These are phyloP conservation scores for Helotiales sp. DNA, from an alignment of 2,329 filamentous ascomycete species.

Conservation along the genomic window DNA sequence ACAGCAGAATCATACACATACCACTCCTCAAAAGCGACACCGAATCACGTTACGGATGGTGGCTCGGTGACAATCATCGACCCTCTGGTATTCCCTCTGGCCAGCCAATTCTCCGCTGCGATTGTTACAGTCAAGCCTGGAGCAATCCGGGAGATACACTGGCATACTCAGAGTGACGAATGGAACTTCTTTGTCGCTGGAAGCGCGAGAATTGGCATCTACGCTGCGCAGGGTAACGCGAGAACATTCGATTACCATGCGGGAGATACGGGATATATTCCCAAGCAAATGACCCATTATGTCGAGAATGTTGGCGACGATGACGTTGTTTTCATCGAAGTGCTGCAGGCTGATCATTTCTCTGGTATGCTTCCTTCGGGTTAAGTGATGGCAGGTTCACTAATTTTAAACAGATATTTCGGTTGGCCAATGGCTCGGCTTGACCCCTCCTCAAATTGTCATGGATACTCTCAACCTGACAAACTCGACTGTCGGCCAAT, in stretches of 20 bases:
- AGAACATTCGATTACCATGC: conserved; percentile 66
- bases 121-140: conserved; percentile 67
- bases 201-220: conserved; percentile 72
- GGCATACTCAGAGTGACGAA: conserved; percentile 78
- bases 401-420: conserved; percentile 36
- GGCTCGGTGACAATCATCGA: conserved; percentile 74
- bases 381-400: conserved; percentile 7
- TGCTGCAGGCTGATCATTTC: conserved; percentile 71
- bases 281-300: conserved; percentile 76
- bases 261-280: conserved; percentile 77
- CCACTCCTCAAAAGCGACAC: conserved; percentile 62
- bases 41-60: conserved; percentile 57
- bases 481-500: conserved; percentile 38
- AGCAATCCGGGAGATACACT: conserved; percentile 60
- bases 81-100: conserved; percentile 73
- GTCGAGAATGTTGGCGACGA: conserved; percentile 81
- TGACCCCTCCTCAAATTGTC: conserved; percentile 57
- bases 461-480: conserved; percentile 53
- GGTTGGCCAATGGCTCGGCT: conserved; percentile 47
- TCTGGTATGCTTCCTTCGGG: conserved; percentile 23
- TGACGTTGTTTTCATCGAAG: conserved; percentile 72
- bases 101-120: conserved; percentile 71
- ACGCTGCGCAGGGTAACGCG: conserved; percentile 41
- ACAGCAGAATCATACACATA: conserved; percentile 46
- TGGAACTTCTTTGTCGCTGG: conserved; percentile 80